A percentile compares a stretch with the other conserved stretches of the same genome.
Conservation (phyloP, 352 stramenopile genomes). For the Globisporangium orthogonon region DNA sequence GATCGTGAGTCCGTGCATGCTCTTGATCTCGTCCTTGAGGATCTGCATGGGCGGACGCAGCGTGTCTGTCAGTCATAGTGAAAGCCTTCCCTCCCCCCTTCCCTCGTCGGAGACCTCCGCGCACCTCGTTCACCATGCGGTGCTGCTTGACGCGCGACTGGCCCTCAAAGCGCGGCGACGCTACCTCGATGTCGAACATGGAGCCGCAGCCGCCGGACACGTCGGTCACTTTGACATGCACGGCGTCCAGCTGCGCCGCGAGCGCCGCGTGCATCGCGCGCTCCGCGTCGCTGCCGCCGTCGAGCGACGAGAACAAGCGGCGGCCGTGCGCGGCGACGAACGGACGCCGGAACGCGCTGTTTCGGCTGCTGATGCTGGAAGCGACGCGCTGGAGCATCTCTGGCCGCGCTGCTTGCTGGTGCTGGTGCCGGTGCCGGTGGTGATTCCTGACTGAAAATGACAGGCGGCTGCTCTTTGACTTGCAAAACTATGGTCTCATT, state of each 20-base stretch:
- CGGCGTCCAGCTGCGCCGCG: slow-evolving; percentile 45
- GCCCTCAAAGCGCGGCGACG: slow-evolving; percentile 67
- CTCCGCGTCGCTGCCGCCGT: slow-evolving; percentile 42
- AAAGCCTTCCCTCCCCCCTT: too few species aligned
- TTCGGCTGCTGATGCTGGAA: too few species aligned
- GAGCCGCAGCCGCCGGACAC: slow-evolving; percentile 86
- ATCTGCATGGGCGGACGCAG: slow-evolving; percentile 21
- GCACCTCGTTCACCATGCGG: slow-evolving; percentile 81
- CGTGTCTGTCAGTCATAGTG: not conserved
- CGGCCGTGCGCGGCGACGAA: not conserved
- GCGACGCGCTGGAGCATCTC: slow-evolving; percentile 7
- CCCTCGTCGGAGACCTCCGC: slow-evolving; percentile 62
- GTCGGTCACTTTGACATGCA: slow-evolving; percentile 81
- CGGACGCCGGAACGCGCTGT: too few species aligned
- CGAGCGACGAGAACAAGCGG: slow-evolving; percentile 11
- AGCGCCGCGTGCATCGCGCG: slow-evolving; percentile 65
- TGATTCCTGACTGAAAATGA: not conserved
- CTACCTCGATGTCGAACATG: slow-evolving; percentile 87
- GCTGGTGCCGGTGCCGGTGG: not conserved
- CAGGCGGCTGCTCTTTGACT: too few species aligned
- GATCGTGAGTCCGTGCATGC: slow-evolving; percentile 84
- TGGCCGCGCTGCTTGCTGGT: not conserved
- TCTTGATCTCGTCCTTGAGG: slow-evolving; percentile 82
- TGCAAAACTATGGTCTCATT: too few species aligned
- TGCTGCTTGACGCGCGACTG: slow-evolving; percentile 86